These are phyloP conservation scores for Geotrichum aggregatum DNA, from an alignment of 1,139 yeast species.

Conservation along the genomic window DNA sequence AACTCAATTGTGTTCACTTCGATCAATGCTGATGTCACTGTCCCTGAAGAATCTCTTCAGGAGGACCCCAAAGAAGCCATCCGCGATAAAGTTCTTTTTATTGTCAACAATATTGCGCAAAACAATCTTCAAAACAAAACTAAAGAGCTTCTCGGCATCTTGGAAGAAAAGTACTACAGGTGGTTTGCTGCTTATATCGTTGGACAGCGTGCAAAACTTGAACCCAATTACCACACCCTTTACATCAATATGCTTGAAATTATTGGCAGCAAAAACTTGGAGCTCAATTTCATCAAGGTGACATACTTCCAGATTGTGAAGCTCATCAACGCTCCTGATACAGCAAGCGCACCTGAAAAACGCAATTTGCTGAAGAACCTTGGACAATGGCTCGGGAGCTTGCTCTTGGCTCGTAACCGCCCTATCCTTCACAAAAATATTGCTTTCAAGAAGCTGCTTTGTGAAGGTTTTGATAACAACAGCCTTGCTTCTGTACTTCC, in stretches of 20 bases:
- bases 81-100: constrained; percentile 72
- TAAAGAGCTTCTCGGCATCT: constrained; percentile 55
- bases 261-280: constrained; percentile 50
- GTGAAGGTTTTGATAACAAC: constrained; percentile 71
- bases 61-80: constrained; percentile 65
- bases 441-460: constrained; percentile 69
- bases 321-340: constrained; percentile 56
- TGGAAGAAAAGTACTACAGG: constrained; percentile 55
- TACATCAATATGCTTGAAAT: constrained; percentile 62
- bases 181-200: constrained; percentile 90
- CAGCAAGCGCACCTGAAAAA: constrained; percentile 57
- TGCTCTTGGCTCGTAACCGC: constrained; percentile 70
- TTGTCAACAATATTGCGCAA: constrained; percentile 78
- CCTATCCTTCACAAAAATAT: constrained; percentile 75
- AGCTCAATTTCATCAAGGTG: constrained; percentile 58
- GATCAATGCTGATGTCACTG: constrained; percentile 36
- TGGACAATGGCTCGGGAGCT: constrained; percentile 86
- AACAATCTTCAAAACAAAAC: constrained; percentile 62
- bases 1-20: constrained; percentile 36
- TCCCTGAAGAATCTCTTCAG: constrained; percentile 43
- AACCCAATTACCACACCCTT: constrained; percentile 87
- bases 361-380: constrained; percentile 68
- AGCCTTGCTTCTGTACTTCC: constrained; percentile 74
- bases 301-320: constrained; percentile 53
- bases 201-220: constrained; percentile 80